Evolutionary conservation across 345 rosid species (phyloP).

Genomic region (Draba incana): DNA sequence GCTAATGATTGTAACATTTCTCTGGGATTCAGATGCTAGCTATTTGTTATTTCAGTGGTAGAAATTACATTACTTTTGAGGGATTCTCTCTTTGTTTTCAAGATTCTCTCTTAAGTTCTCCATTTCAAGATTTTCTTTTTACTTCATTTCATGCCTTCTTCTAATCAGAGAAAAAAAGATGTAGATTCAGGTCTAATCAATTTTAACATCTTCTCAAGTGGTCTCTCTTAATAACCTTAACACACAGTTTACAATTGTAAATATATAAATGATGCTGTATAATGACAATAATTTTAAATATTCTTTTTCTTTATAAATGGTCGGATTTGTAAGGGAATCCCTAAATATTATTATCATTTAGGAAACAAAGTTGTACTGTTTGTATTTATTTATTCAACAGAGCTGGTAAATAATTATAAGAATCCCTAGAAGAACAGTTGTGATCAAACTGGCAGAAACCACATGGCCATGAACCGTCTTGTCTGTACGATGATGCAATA

Average conservation of each 20-base stretch:
- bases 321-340: background rate
- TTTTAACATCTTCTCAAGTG: too few species aligned
- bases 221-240: too few species aligned
- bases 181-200: too few species aligned
- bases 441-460: conserved; percentile 34
- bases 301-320: background rate
- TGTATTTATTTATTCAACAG: conserved; percentile 8
- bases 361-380: background rate
- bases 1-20: conserved; percentile 31
- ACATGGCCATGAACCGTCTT: conserved; percentile 39
- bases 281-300: too few species aligned
- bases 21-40: conserved; percentile 11
- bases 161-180: too few species aligned
- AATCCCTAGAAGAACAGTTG: conserved; percentile 35
- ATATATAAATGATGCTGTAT: background rate
- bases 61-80: conserved; percentile 15
- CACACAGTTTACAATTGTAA: too few species aligned
- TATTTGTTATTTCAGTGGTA: conserved; percentile 22
- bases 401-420: conserved; percentile 21
- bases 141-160: too few species aligned
- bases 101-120: background rate
- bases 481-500: conserved; percentile 36
- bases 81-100: background rate
- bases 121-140: background rate
- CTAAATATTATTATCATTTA: background rate